These are phyloP conservation scores for Sordaria brevicollis DNA, from an alignment of 495 filamentous ascomycete species.

Conservation along the genomic window DNA sequence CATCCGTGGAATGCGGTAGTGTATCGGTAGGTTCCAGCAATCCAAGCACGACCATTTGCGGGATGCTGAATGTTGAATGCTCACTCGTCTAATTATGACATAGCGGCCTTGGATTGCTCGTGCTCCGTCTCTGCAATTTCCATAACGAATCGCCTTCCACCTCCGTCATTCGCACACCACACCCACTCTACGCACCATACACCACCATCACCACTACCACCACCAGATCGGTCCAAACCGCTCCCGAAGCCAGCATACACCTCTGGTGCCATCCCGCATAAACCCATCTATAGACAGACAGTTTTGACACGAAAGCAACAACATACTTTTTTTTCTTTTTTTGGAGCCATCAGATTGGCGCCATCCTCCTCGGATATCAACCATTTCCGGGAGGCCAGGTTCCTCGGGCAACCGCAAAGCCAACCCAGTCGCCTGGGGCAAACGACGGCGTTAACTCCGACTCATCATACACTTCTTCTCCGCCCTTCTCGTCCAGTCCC, in stretches of 20 bases:
- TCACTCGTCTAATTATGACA: not conserved
- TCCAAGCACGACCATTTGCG: not conserved
- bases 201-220: not conserved
- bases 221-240: not conserved
- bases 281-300: not conserved
- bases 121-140: not conserved
- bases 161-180: not conserved
- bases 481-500: not conserved
- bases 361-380: not conserved
- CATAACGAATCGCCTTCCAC: not conserved
- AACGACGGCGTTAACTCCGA: not conserved
- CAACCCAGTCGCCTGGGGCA: not conserved
- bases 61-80: not conserved
- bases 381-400: not conserved
- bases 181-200: not conserved
- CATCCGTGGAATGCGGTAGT: not conserved
- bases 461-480: not conserved
- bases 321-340: not conserved
- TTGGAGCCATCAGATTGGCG: not conserved
- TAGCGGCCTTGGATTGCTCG: not conserved
- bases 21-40: not conserved
- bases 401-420: not conserved
- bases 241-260: not conserved
- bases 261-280: not conserved
- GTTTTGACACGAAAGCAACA: not conserved